Evolutionary conservation across 495 filamentous ascomycete species (phyloP).

Genomic region (Aspergillus ellipticus): DNA sequence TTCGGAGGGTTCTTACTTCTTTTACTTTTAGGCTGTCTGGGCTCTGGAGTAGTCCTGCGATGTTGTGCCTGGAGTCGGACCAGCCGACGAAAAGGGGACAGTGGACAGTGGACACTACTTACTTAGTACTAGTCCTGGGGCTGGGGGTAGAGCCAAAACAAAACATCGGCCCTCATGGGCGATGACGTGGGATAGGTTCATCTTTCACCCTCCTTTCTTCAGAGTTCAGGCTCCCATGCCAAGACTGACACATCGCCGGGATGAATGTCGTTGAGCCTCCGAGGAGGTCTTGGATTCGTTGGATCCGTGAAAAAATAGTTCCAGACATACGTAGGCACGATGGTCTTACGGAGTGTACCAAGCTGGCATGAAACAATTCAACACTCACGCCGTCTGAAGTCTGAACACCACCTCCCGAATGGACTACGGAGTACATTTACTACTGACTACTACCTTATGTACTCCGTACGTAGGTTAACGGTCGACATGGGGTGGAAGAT

Average conservation of each 20-base stretch:
- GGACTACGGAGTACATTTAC: no score
- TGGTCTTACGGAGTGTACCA: no score
- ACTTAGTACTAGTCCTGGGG: neutral
- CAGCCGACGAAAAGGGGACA: neutral
- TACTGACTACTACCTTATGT: no score
- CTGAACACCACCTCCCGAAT: no score
- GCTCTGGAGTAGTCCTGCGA: neutral
- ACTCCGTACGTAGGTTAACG: no score
- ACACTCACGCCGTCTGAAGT: no score
- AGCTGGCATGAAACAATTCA: no score
- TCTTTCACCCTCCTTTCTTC: neutral
- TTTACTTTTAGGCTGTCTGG: neutral
- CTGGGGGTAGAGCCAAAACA: neutral
- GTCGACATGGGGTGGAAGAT: no score
- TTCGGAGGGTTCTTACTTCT: neutral
- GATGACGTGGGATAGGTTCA: neutral
- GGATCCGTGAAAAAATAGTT: no score
- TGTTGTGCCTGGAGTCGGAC: neutral
- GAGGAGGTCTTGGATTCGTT: neutral
- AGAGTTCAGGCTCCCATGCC: neutral
- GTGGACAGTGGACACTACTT: neutral
- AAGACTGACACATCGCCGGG: neutral
- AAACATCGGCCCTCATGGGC: neutral
- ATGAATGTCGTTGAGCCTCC: neutral
- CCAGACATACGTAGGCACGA: no score